Conservation (phyloP, 768 basidiomycete genomes). For the Leccinellum rugosiceps region DNA sequence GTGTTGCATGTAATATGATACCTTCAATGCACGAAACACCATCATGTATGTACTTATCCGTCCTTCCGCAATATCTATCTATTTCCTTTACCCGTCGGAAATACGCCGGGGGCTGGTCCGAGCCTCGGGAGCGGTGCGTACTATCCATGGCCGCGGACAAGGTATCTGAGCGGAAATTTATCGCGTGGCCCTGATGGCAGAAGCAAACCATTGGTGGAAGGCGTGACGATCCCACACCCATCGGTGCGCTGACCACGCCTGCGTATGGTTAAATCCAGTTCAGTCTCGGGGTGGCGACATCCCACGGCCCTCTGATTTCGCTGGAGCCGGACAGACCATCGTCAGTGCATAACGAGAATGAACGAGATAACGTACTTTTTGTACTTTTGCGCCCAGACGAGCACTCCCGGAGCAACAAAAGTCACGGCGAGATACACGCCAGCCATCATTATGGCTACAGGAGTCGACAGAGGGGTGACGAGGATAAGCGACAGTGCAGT, state of each 20-base stretch:
- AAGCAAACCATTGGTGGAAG: slow-evolving; percentile 21
- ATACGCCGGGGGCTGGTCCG: slow-evolving; percentile 5
- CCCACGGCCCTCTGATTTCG: slow-evolving; percentile 89
- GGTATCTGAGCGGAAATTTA: slow-evolving; percentile 25
- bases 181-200: slow-evolving; percentile 13
- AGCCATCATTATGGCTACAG: slow-evolving; percentile 51
- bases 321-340: slow-evolving; percentile 38
- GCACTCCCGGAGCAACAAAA: slow-evolving; percentile 67
- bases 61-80: slow-evolving; percentile 1
- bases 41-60: slow-evolving; percentile 7
- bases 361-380: slow-evolving; percentile 63
- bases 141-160: slow-evolving; percentile 25
- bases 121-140: slow-evolving; percentile 1
- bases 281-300: slow-evolving; percentile 76
- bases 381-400: slow-evolving; percentile 84
- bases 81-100: slow-evolving; percentile 11
- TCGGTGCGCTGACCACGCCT: slow-evolving; percentile 25
- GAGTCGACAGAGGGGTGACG: slow-evolving; percentile 51
- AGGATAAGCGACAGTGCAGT: slow-evolving; percentile 49
- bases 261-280: slow-evolving; percentile 37
- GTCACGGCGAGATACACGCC: slow-evolving; percentile 54
- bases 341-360: slow-evolving; percentile 11
- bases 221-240: slow-evolving; percentile 27
- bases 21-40: slow-evolving; percentile 26
- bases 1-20: slow-evolving; percentile 40